Evolutionary conservation across 2,329 filamentous ascomycete genomes (phyloP).

Genomic region (Emergomyces pasteurianus): DNA sequence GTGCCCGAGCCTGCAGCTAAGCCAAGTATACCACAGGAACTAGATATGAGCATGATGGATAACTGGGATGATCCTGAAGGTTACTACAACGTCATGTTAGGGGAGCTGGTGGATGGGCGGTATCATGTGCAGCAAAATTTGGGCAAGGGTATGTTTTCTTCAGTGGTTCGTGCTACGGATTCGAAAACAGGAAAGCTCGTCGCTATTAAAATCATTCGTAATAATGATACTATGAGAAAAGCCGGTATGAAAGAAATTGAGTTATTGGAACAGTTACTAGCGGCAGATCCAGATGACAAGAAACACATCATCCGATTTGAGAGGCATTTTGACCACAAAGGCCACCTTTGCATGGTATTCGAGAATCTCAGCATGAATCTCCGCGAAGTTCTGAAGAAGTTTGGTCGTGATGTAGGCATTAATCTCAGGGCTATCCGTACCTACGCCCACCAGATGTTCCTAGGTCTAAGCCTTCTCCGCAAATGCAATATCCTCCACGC

Average conservation of each 20-base stretch:
- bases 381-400: slow-evolving; percentile 88
- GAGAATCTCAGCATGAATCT: slow-evolving; percentile 88
- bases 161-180: slow-evolving; percentile 81
- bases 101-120: slow-evolving; percentile 76
- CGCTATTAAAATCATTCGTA: slow-evolving; percentile 94
- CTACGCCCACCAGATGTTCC: slow-evolving; percentile 90
- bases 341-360: slow-evolving; percentile 92
- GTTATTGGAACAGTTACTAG: slow-evolving; percentile 76
- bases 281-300: slow-evolving; percentile 74
- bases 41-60: slow-evolving; percentile 68
- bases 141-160: slow-evolving; percentile 92
- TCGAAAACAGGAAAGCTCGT: slow-evolving; percentile 63
- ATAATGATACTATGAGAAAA: slow-evolving; percentile 85
- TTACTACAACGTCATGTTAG: slow-evolving; percentile 89
- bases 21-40: slow-evolving; percentile 42
- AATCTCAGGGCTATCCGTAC: slow-evolving; percentile 75
- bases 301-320: slow-evolving; percentile 86
- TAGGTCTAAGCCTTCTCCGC: slow-evolving; percentile 74
- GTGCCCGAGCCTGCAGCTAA: slow-evolving; percentile 36
- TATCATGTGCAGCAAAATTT: slow-evolving; percentile 82
- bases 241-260: slow-evolving; percentile 90
- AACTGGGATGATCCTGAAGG: slow-evolving; percentile 90
- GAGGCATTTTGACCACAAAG: slow-evolving; percentile 83
- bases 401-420: slow-evolving; percentile 86
- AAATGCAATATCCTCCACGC: slow-evolving; percentile 91